phyloP scores from a whole-genome alignment of 2,329 filamentous ascomycete species.

The Fusarium sp. region DNA sequence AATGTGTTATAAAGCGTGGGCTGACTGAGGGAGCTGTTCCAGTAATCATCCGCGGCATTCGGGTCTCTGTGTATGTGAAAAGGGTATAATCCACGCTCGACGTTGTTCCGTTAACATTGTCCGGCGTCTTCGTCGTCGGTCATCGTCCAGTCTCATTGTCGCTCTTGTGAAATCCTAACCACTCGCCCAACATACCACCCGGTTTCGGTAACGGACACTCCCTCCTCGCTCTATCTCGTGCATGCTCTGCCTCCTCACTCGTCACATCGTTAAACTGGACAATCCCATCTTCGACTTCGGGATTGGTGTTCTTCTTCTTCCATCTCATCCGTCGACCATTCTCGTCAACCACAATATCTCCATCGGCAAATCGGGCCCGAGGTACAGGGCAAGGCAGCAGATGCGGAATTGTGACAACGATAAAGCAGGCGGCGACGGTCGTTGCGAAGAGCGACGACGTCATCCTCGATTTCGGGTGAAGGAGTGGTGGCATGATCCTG shows the following conservation, averaged over 20 bases:
- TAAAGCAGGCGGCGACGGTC: conserved; percentile 89
- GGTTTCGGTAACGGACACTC: conserved; percentile 97
- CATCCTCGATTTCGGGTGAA: conserved; percentile 93
- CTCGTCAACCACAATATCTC: conserved; percentile 63
- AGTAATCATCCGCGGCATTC: background rate
- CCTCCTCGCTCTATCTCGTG: conserved; percentile 64
- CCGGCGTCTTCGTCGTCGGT: conserved; percentile 32
- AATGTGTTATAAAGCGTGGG: background rate
- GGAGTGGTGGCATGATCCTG: conserved; percentile 80
- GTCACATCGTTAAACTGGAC: conserved; percentile 61
- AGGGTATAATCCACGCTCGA: background rate
- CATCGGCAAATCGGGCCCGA: conserved; percentile 80
- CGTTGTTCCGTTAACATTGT: conserved; percentile 1
- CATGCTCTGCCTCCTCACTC: conserved; percentile 53
- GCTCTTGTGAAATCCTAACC: conserved; percentile 75
- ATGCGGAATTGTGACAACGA: conserved; percentile 92
- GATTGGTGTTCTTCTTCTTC: conserved; percentile 54
- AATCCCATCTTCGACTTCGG: conserved; percentile 61
- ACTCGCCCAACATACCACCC: conserved; percentile 78
- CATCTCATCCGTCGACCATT: conserved; percentile 61
- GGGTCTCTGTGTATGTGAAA: background rate
- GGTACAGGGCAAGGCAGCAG: conserved; percentile 91
- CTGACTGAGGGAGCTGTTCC: background rate
- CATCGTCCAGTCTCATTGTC: conserved; percentile 46
- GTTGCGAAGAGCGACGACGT: conserved; percentile 95